Evolutionary conservation across 2,329 filamentous ascomycete genomes (phyloP).

Genomic region (Ceratocystis variospora): DNA sequence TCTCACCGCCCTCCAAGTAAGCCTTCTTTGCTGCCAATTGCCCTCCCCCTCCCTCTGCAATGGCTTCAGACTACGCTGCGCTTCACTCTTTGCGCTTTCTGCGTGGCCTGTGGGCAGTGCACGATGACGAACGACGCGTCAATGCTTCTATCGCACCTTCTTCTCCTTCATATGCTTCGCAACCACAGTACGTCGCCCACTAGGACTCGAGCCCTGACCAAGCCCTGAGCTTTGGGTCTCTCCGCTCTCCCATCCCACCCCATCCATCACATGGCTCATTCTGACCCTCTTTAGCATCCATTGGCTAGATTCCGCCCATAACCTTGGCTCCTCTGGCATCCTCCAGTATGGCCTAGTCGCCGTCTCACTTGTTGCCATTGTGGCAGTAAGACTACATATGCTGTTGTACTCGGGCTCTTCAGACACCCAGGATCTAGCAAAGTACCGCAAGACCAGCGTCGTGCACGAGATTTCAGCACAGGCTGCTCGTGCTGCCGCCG

Average conservation of each 20-base stretch:
- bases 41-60: background rate
- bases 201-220: background rate
- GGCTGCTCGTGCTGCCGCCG: slow-evolving; percentile 28
- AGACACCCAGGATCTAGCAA: background rate
- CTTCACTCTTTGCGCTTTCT: slow-evolving; percentile 14
- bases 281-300: slow-evolving; percentile 10
- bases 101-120: slow-evolving; percentile 7
- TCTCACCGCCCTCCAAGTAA: background rate
- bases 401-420: background rate
- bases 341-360: slow-evolving; percentile 12
- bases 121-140: slow-evolving; percentile 7
- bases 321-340: slow-evolving; percentile 5
- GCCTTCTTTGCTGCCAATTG: background rate
- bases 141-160: background rate
- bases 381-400: background rate
- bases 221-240: background rate
- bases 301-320: slow-evolving; percentile 11
- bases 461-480: slow-evolving; percentile 33
- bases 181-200: background rate
- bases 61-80: slow-evolving; percentile 6
- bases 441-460: slow-evolving; percentile 15
- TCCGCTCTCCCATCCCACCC: background rate
- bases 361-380: slow-evolving; percentile 8
- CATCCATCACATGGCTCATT: background rate
- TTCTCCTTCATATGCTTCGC: background rate